These are phyloP conservation scores for Podaxis sp. DNA, from an alignment of 768 basidiomycete genomes.

Conservation along the genomic window DNA sequence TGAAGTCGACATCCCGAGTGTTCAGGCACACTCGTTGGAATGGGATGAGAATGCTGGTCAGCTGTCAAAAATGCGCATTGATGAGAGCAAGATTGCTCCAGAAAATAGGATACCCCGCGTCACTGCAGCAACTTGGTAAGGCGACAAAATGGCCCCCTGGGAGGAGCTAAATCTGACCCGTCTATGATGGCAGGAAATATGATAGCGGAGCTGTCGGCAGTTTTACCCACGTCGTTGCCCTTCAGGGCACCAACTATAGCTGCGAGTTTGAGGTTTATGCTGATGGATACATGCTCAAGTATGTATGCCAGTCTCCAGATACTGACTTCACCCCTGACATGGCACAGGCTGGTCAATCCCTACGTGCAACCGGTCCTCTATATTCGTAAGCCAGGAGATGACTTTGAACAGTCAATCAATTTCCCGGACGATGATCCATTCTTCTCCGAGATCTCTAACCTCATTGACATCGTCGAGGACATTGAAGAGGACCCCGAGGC, in stretches of 20 bases:
- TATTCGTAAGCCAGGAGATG: conserved; percentile 82
- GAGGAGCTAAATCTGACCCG: not conserved
- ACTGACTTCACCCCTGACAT: conserved; percentile 3
- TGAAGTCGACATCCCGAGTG: conserved; percentile 82
- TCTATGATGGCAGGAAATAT: conserved; percentile 70
- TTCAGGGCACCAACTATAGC: conserved; percentile 92
- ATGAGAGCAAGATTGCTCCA: conserved; percentile 81
- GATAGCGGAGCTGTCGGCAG: conserved; percentile 91
- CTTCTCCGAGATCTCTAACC: conserved; percentile 90
- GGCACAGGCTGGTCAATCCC: conserved; percentile 76
- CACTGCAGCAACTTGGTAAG: conserved; percentile 87
- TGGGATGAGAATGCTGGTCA: conserved; percentile 89
- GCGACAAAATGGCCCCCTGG: not conserved
- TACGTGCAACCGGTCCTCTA: conserved; percentile 90
- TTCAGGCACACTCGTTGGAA: conserved; percentile 86
- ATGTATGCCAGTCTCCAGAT: conserved; percentile 20
- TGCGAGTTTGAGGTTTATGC: conserved; percentile 94
- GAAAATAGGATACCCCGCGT: conserved; percentile 94
- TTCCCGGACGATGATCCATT: conserved; percentile 89
- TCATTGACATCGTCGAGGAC: conserved; percentile 87
- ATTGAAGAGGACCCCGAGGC: conserved; percentile 85
- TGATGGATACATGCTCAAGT: conserved; percentile 90
- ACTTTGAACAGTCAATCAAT: conserved; percentile 64
- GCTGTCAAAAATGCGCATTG: conserved; percentile 77
- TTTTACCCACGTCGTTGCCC: conserved; percentile 85